A percentile compares a stretch with the other conserved stretches of the same genome.
Evolutionary conservation across 2,329 filamentous ascomycete species (phyloP).

Genomic region (Biscogniauxia sp.): DNA sequence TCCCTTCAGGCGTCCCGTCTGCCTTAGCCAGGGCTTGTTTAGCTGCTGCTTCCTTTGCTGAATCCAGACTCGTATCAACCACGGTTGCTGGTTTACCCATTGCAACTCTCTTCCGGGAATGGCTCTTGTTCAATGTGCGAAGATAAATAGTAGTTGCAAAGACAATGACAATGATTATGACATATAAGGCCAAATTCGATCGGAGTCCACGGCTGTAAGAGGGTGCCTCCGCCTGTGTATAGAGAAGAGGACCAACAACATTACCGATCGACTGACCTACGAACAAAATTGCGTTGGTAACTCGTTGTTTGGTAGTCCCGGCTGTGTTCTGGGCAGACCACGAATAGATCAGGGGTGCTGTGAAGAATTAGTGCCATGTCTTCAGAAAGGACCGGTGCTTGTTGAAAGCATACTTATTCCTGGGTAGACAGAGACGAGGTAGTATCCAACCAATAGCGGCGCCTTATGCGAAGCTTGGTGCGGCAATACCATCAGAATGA

Average conservation of each 20-base stretch:
- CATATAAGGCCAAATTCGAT: conserved; percentile 60
- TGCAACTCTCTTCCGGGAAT: conserved; percentile 40
- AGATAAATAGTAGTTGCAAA: conserved; percentile 26
- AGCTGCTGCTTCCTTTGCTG: conserved; percentile 41
- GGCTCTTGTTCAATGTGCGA: conserved; percentile 14
- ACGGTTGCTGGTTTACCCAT: conserved; percentile 59
- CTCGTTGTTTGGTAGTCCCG: conserved; percentile 68
- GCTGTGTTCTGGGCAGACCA: conserved; percentile 64
- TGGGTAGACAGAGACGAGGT: conserved; percentile 53
- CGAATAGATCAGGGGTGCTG: conserved; percentile 58
- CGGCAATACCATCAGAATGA: conserved; percentile 26
- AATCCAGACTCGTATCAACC: conserved; percentile 59
- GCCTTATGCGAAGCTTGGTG: conserved; percentile 16
- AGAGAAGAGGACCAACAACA: conserved; percentile 63
- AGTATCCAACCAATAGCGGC: conserved; percentile 39
- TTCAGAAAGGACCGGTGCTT: background rate
- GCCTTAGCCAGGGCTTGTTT: background rate
- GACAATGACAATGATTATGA: conserved; percentile 54
- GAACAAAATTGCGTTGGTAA: conserved; percentile 62
- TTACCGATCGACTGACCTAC: conserved; percentile 66
- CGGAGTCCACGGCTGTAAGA: conserved; percentile 55
- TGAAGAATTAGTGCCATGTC: conserved; percentile 15
- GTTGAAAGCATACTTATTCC: conserved; percentile 43
- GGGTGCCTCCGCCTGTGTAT: conserved; percentile 57
- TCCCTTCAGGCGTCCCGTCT: background rate